Conservation (phyloP, 768 basidiomycete genomes). For the Pholiota molesta region DNA sequence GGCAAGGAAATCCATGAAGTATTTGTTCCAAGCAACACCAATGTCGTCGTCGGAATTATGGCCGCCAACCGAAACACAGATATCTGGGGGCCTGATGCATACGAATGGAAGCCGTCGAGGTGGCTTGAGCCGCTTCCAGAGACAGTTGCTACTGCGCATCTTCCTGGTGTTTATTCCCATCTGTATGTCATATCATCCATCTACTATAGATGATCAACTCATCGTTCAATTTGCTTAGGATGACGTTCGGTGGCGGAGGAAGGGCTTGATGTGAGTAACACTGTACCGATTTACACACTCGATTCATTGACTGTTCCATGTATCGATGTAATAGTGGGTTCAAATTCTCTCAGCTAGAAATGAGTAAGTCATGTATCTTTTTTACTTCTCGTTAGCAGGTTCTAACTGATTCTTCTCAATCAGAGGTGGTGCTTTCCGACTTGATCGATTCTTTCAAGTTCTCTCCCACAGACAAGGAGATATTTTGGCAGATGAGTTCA, state of each 20-base stretch:
- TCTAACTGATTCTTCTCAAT: not conserved
- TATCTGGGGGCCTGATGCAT: slow-evolving; percentile 50
- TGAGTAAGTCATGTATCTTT: slow-evolving; percentile 25
- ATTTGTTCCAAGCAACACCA: slow-evolving; percentile 38
- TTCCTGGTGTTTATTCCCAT: slow-evolving; percentile 47
- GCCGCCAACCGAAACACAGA: slow-evolving; percentile 40
- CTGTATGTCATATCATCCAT: slow-evolving; percentile 27
- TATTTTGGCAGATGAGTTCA: slow-evolving; percentile 25
- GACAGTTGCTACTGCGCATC: slow-evolving; percentile 31
- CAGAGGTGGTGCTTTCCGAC: slow-evolving; percentile 25
- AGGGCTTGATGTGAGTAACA: slow-evolving; percentile 43
- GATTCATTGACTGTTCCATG: not conserved
- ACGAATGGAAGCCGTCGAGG: slow-evolving; percentile 50
- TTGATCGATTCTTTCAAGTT: slow-evolving; percentile 27
- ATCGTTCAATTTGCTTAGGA: slow-evolving; percentile 26
- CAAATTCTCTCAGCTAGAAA: slow-evolving; percentile 30
- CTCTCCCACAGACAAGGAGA: slow-evolving; percentile 20
- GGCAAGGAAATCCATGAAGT: slow-evolving; percentile 31
- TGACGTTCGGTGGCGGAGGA: slow-evolving; percentile 47
- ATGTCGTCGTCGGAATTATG: slow-evolving; percentile 28
- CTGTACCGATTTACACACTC: not conserved
- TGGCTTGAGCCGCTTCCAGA: slow-evolving; percentile 38
- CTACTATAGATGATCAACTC: not conserved
- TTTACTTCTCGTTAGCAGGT: slow-evolving; percentile 9
- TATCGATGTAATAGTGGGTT: slow-evolving; percentile 18